Percentiles rank a stretch among this genome's conserved stretches.
These are phyloP conservation scores for Colletotrichum brevisporum DNA, from an alignment of 2,329 filamentous ascomycete species.

Conservation along the genomic window DNA sequence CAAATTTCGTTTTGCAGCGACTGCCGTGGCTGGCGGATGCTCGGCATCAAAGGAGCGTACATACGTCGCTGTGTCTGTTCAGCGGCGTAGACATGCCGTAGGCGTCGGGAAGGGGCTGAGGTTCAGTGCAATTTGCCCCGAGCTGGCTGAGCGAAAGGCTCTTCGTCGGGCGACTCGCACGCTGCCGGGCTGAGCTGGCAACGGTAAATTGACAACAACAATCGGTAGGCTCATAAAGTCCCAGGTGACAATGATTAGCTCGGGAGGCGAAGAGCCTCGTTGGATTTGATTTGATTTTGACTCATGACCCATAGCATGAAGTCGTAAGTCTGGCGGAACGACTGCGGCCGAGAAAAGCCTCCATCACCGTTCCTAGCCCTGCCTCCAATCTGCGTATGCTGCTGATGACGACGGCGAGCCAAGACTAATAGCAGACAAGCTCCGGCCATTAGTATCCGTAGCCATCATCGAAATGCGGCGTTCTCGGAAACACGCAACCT, in stretches of 20 bases:
- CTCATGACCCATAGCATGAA: constrained; percentile 16
- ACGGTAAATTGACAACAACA: constrained; percentile 12
- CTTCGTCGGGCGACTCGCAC: constrained; percentile 26
- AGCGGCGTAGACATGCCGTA: neutral
- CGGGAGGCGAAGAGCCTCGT: constrained; percentile 20
- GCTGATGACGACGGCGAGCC: constrained; percentile 16
- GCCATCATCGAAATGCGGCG: neutral
- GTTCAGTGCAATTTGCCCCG: constrained; percentile 37
- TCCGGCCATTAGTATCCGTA: constrained; percentile 1
- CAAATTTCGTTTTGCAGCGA: neutral
- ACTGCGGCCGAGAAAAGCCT: constrained; percentile 29
- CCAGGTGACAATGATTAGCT: constrained; percentile 1
- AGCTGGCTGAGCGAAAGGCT: constrained; percentile 35
- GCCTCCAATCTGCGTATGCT: constrained; percentile 3
- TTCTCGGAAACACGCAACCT: constrained; percentile 13
- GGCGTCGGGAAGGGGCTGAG: constrained; percentile 30
- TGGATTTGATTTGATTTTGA: constrained; percentile 4
- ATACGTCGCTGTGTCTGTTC: constrained; percentile 15
- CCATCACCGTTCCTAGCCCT: constrained; percentile 9
- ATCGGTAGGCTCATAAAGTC: constrained; percentile 13
- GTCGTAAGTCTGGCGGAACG: constrained; percentile 6
- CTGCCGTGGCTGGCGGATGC: constrained; percentile 19
- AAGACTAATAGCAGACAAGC: constrained; percentile 22
- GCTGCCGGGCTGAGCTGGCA: constrained; percentile 26
- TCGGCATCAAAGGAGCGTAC: constrained; percentile 26